Base-by-base conservation (phyloP, 164 flowering plant genomes). In the Vitis riparia region DNA sequence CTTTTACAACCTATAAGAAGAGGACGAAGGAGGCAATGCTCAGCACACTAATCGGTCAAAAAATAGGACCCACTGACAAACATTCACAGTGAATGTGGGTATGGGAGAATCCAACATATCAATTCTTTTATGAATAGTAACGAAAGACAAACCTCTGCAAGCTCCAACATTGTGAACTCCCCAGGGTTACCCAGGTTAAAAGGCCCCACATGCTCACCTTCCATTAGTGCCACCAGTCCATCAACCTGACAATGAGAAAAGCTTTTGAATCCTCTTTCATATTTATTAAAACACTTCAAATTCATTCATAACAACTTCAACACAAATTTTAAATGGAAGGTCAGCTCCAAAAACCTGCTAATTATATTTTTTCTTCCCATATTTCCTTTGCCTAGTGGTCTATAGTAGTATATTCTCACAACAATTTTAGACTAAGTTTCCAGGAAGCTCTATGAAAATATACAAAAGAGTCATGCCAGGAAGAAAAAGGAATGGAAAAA, bases 171-270 rank as follows among this genome's bases (percentile, higher is more conserved):
- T 53, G 96, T 92, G 79, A 93, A 93, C 74, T 93, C 96, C 53
- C 97, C 98, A 9, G 97, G 98, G 78, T 93, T 93, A 16, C 98
- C 98, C 71, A 93, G 79, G 75, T 93, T 93, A 80, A 93, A 91
- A 59, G 97, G 98, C 16, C 97, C 98, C 15, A 93, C 73, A 65
- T 93, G 96, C 68, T 92, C 96, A 5, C 92, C 77, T 82, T 94
- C 97, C 98, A 92, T 94, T 64, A 94, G 79, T 7, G 92, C 87
- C 69, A 90, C 81, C 64, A 94, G 74, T 69, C 98, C 98, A 72
- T 90, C 83, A 69, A 94, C 97, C 97, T 94, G 84, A 17, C 63
- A 76, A 55, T 55, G 12, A 65, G 59, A 61, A 59, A 47, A 27
- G 5, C 15, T 15, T 27, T n/a, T 52, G 9, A 58, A 60, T 3